Conservation (phyloP, 495 filamentous ascomycete genomes). For the Monascus purpureus region DNA sequence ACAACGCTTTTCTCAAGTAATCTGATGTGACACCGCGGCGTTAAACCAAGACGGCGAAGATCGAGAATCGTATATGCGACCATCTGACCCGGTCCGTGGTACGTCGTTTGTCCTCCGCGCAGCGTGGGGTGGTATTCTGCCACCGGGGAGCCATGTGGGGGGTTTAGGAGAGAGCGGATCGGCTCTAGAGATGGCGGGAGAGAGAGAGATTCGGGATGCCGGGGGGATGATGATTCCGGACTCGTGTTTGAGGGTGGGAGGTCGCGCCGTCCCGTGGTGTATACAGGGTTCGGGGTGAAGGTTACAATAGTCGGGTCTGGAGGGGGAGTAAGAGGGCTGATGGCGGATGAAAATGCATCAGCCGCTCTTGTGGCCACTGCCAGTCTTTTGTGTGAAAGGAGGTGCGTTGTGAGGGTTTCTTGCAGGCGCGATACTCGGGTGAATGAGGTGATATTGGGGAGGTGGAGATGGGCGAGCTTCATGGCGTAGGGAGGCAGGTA, state of each 20-base stretch:
- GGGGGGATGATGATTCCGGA: conserved; percentile 11
- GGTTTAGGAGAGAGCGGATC: conserved; percentile 15
- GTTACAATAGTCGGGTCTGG: conserved; percentile 63
- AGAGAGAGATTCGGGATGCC: too few species aligned
- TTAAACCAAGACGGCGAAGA: conserved; percentile 40
- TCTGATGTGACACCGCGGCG: conserved; percentile 53
- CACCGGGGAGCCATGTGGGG: conserved; percentile 23
- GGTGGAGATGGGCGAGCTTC: conserved; percentile 55
- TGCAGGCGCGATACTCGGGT: conserved; percentile 33
- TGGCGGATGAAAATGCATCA: too few species aligned
- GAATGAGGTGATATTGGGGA: conserved; percentile 44
- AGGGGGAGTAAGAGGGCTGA: conserved; percentile 28
- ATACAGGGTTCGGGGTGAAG: conserved; percentile 72
- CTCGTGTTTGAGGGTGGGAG: conserved; percentile 38
- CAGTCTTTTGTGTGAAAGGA: conserved; percentile 34
- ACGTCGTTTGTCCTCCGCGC: conserved; percentile 84
- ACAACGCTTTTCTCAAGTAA: conserved; percentile 66
- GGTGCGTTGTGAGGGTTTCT: conserved; percentile 30
- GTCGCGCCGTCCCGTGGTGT: conserved; percentile 83
- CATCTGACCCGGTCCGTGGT: conserved; percentile 88
- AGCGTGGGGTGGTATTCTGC: conserved; percentile 57
- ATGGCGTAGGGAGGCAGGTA: too few species aligned
- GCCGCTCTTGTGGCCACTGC: too few species aligned
- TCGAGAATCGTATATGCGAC: conserved; percentile 83
- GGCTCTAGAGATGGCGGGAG: conserved; percentile 26